Evolutionary conservation across 768 basidiomycete species (phyloP).

Genomic region (Collybia mongolica): DNA sequence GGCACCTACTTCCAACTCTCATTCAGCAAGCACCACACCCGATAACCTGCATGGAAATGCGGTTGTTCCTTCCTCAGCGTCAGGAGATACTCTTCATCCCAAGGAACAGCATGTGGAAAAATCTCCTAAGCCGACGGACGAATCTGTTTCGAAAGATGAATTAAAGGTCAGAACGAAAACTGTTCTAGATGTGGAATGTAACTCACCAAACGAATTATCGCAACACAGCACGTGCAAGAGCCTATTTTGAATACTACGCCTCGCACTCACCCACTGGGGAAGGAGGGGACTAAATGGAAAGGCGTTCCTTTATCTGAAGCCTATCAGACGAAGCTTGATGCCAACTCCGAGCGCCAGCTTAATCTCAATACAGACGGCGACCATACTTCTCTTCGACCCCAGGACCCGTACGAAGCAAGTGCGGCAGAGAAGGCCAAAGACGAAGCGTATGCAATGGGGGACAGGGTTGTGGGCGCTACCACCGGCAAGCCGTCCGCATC

Average conservation of each 20-base stretch:
- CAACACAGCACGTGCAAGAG: not conserved
- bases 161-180: not conserved
- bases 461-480: not conserved
- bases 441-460: not conserved
- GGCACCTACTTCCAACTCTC: not conserved
- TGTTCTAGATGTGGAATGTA: constrained; percentile 1
- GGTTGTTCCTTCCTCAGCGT: not conserved
- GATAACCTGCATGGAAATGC: not conserved
- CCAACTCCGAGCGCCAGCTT: constrained; percentile 13
- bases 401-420: not conserved
- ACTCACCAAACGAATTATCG: not conserved
- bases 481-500: not conserved
- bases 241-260: constrained; percentile 11
- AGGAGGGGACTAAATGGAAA: constrained; percentile 12
- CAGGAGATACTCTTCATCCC: not conserved
- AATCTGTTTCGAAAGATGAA: not conserved
- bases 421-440: constrained; percentile 3
- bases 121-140: not conserved
- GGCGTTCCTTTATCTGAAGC: constrained; percentile 15
- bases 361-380: not conserved
- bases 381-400: not conserved
- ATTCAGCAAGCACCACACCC: not conserved
- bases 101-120: not conserved
- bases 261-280: constrained; percentile 17
- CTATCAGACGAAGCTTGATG: constrained; percentile 17